These are phyloP conservation scores for Cordyceps javanica DNA, from an alignment of 2,329 filamentous ascomycete genomes.

Conservation along the genomic window DNA sequence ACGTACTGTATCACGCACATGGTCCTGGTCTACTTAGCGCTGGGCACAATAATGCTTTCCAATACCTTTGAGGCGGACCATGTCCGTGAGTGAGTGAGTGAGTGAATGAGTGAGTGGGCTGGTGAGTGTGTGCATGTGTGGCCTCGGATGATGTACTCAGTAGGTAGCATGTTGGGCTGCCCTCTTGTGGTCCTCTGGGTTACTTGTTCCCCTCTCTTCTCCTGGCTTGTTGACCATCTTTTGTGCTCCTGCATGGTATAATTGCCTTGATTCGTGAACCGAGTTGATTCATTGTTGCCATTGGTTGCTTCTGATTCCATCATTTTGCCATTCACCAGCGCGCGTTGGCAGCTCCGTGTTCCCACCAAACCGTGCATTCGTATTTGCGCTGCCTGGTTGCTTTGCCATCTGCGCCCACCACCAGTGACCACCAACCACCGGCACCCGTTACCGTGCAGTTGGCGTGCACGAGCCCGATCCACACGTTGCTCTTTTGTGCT, in stretches of 20 bases:
- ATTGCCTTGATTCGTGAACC: neutral
- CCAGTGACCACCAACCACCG: too few relatives aligned
- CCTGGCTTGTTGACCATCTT: too few relatives aligned
- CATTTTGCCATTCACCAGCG: too few relatives aligned
- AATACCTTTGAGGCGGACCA: neutral
- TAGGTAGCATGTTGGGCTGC: too few relatives aligned
- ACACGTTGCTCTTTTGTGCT: neutral
- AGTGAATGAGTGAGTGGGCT: too few relatives aligned
- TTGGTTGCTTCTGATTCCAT: neutral
- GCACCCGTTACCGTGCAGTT: neutral
- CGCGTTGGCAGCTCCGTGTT: neutral
- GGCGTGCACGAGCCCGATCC: neutral
- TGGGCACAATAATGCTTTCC: too few relatives aligned
- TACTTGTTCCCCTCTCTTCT: neutral
- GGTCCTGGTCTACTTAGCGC: too few relatives aligned
- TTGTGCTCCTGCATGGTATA: neutral
- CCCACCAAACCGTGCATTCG: neutral
- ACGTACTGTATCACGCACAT: too few relatives aligned
- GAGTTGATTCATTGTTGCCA: neutral
- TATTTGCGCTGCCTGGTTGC: slow-evolving; percentile 2
- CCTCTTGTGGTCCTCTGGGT: neutral
- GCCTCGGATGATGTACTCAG: neutral
- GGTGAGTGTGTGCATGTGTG: too few relatives aligned
- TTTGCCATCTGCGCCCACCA: neutral
- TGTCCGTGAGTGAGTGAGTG: neutral